Evolutionary conservation across 352 stramenopile species (phyloP).

Genomic region (Peronospora tabacina): DNA sequence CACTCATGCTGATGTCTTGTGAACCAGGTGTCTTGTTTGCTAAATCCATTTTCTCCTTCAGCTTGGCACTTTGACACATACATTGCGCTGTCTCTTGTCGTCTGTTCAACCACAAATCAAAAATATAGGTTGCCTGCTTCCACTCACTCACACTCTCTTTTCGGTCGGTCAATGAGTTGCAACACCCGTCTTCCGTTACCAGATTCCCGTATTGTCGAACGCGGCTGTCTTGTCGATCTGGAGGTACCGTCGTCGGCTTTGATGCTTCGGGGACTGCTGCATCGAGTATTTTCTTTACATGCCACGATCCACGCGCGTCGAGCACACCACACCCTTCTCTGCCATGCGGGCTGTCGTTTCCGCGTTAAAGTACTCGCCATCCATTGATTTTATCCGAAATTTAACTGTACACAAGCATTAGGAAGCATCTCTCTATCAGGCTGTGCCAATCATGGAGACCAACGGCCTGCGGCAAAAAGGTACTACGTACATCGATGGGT

Average conservation of each 20-base stretch:
- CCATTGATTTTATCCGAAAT: conserved; percentile 76
- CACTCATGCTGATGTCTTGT: background rate
- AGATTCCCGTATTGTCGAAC: background rate
- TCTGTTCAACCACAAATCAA: conserved; percentile 23
- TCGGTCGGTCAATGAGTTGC: conserved; percentile 2
- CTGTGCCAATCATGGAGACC: conserved; percentile 3
- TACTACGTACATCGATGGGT: conserved; percentile 60
- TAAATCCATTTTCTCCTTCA: conserved; percentile 9
- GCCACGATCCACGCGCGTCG: conserved; percentile 62
- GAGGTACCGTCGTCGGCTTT: conserved; percentile 7
- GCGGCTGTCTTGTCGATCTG: background rate
- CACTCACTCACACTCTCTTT: conserved; percentile 1
- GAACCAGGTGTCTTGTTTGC: conserved; percentile 12
- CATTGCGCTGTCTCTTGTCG: conserved; percentile 10
- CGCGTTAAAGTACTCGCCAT: conserved; percentile 67
- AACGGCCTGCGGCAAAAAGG: background rate
- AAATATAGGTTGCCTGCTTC: conserved; percentile 23
- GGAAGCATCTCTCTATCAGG: conserved; percentile 1
- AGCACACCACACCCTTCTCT: conserved; percentile 70
- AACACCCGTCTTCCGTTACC: conserved; percentile 6
- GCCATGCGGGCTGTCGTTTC: conserved; percentile 66
- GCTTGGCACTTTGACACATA: conserved; percentile 3
- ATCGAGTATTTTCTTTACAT: conserved; percentile 27
- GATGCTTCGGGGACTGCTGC: conserved; percentile 4
- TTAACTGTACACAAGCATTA: conserved; percentile 37